These are phyloP conservation scores for Pelomyxa schiedti DNA, from an alignment of 78 protist genomes.

Conservation along the genomic window DNA sequence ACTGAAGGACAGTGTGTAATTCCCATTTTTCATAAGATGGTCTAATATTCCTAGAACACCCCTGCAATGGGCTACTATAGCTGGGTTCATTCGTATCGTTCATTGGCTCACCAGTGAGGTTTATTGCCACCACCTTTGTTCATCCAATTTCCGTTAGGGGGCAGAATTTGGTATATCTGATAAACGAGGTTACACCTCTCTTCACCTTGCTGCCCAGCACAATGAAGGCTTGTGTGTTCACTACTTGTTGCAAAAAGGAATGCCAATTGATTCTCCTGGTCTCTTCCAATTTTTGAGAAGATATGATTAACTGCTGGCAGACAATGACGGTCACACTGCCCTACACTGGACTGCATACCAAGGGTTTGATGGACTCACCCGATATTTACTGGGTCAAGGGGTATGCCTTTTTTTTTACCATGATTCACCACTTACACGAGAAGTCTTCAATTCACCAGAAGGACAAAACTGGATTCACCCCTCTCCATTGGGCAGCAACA, in stretches of 20 bases:
- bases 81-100: constrained; percentile 24
- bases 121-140: neutral
- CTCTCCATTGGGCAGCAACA: neutral
- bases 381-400: constrained; percentile 27
- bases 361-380: constrained; percentile 25
- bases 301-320: no score
- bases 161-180: constrained; percentile 20
- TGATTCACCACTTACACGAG: no score
- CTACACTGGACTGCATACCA: constrained; percentile 54
- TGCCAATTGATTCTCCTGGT: constrained; percentile 21
- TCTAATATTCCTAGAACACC: constrained; percentile 32
- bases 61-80: constrained; percentile 45
- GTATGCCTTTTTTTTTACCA: no score
- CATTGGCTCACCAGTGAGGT: constrained; percentile 21
- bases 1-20: neutral
- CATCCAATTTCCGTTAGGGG: constrained; percentile 7
- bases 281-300: no score
- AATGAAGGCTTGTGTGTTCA: neutral
- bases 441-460: no score
- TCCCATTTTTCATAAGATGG: constrained; percentile 13
- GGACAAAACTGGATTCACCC: neutral
- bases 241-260: constrained; percentile 31
- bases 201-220: constrained; percentile 36
- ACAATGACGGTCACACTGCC: constrained; percentile 45
- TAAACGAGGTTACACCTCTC: constrained; percentile 31